Evolutionary conservation across 768 basidiomycete species (phyloP).

Genomic region (Xerocomus brunneocitrinus): DNA sequence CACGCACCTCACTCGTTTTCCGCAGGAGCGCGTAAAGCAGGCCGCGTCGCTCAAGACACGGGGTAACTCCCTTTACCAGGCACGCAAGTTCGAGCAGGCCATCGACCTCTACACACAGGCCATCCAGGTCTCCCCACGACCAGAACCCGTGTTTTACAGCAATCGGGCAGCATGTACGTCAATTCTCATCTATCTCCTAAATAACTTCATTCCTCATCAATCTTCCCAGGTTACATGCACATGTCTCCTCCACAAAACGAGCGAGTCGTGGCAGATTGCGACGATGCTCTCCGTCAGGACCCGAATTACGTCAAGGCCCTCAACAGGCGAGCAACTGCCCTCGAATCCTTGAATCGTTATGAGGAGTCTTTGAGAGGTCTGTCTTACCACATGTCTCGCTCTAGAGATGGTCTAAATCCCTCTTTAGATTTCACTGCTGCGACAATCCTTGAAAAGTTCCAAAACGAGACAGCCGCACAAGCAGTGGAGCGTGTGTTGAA

Average conservation of each 20-base stretch:
- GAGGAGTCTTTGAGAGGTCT: slow-evolving; percentile 79
- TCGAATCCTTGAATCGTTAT: slow-evolving; percentile 68
- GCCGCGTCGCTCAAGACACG: slow-evolving; percentile 64
- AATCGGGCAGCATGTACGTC: slow-evolving; percentile 92
- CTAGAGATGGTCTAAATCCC: background rate
- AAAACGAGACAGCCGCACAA: slow-evolving; percentile 70
- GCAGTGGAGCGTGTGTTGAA: slow-evolving; percentile 93
- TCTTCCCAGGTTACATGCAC: slow-evolving; percentile 76
- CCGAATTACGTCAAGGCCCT: slow-evolving; percentile 83
- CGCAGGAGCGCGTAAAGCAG: slow-evolving; percentile 58
- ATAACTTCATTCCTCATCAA: background rate
- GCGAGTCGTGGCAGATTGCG: slow-evolving; percentile 81
- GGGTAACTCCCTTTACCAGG: slow-evolving; percentile 69
- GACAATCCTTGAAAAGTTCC: slow-evolving; percentile 91
- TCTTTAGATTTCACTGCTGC: slow-evolving; percentile 88
- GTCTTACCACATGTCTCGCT: slow-evolving; percentile 15
- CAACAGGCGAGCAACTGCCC: slow-evolving; percentile 82
- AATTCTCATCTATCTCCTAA: background rate
- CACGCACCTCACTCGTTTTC: slow-evolving; percentile 11
- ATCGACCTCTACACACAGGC: slow-evolving; percentile 69
- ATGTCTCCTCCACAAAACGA: slow-evolving; percentile 81
- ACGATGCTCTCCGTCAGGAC: slow-evolving; percentile 82
- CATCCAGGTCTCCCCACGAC: slow-evolving; percentile 67
- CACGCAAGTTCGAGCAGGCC: slow-evolving; percentile 55
- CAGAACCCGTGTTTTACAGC: slow-evolving; percentile 91